Evolutionary conservation across 306 rosid genomes (phyloP).

Genomic region (Quercus bicolor): DNA sequence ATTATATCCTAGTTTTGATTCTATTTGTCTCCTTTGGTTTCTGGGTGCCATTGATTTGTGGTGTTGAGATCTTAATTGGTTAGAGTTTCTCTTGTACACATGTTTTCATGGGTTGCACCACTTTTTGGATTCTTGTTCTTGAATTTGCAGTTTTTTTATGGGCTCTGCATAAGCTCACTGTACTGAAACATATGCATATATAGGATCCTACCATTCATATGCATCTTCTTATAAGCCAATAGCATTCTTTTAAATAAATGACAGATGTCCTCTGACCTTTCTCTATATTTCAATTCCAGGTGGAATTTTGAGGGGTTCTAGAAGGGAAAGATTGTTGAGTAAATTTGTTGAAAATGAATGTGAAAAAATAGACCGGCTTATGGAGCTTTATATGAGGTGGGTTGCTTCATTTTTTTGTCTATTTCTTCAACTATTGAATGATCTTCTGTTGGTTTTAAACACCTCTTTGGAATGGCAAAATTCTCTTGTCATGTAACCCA

Average conservation of each 20-base stretch:
- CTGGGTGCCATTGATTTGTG: not conserved
- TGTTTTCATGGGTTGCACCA: not conserved
- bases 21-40: not conserved
- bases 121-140: not conserved
- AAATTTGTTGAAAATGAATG: slow-evolving; percentile 92
- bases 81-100: not conserved
- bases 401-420: slow-evolving; percentile 19
- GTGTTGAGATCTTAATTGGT: not conserved
- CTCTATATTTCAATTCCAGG: slow-evolving; percentile 45
- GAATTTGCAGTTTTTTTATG: not conserved
- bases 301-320: slow-evolving; percentile 91
- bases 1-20: not conserved
- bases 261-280: slow-evolving; percentile 20
- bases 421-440: not conserved
- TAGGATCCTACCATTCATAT: not conserved
- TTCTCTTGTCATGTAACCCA: not conserved
- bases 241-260: not conserved
- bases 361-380: slow-evolving; percentile 91
- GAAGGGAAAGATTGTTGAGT: slow-evolving; percentile 86
- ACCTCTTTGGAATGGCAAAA: slow-evolving; percentile 2
- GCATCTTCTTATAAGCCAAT: not conserved
- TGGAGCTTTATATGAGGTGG: slow-evolving; percentile 92
- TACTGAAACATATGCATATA: slow-evolving; percentile 8
- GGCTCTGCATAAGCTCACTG: not conserved
- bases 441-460: not conserved